A percentile compares a stretch with the other conserved stretches of the same genome.
These are phyloP conservation scores for Hemisphaericaspora xylanilytica DNA, from an alignment of 1,139 yeast genomes.

Conservation along the genomic window DNA sequence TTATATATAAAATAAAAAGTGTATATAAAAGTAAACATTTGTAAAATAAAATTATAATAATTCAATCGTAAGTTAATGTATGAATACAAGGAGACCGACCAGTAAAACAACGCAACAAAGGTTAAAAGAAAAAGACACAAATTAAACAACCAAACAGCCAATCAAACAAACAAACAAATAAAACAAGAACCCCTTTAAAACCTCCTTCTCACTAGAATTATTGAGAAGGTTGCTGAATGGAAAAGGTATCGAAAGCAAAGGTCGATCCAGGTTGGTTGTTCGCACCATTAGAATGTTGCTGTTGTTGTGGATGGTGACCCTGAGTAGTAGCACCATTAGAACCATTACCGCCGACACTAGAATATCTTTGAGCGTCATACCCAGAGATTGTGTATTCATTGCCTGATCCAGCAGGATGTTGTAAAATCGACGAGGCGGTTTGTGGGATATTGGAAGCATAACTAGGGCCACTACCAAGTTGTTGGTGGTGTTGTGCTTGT, in stretches of 20 bases:
- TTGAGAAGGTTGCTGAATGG: constrained; percentile 12
- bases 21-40: background rate
- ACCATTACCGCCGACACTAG: constrained; percentile 1
- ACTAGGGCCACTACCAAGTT: constrained; percentile 7
- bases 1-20: too few relatives aligned
- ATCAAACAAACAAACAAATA: background rate
- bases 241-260: constrained; percentile 20
- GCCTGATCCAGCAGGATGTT: constrained; percentile 18
- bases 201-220: background rate
- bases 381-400: constrained; percentile 19
- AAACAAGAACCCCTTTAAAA: background rate
- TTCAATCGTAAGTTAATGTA: background rate
- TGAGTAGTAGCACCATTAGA: constrained; percentile 6
- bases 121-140: background rate
- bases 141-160: background rate
- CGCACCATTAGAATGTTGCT: constrained; percentile 3
- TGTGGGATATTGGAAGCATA: constrained; percentile 8
- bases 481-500: constrained; percentile 9
- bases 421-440: constrained; percentile 7
- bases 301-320: constrained; percentile 17
- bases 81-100: constrained; percentile 1
- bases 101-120: background rate
- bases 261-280: constrained; percentile 3
- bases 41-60: background rate
- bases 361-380: constrained; percentile 13